Evolutionary conservation across 768 basidiomycete genomes (phyloP), one percentile per base, ranked within the genome.

Genomic region (Exsudoporus frostii): DNA sequence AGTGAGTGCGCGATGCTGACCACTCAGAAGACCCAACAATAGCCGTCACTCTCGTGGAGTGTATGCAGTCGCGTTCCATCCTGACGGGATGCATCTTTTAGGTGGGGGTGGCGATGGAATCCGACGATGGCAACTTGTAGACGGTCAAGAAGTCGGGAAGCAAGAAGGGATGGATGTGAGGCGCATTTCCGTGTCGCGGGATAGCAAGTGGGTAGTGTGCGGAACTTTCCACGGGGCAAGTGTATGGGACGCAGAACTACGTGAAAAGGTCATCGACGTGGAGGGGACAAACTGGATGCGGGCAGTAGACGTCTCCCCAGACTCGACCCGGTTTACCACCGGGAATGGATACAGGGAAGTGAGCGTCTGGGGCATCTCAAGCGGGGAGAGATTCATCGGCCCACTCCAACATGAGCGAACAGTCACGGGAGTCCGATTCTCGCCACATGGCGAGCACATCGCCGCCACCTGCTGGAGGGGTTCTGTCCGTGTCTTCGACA

Each of bases 281-380:
- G 42, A 43, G 5, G 25, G 17, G 2, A 3, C 2, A 42, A n/a
- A 13, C 3, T 0, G 0, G 6, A 25, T 19, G 17, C 0, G 2
- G 1, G 10, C 42, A 27, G 25, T 29, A 0, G 42, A 43, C 9
- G 4, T n/a, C 11, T 43, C 42, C 25, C 6, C n/a, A 1, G 42
- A 43, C 7, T 27, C 42, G 3, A 27, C 42, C 3, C 27, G 6
- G 6, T 27, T 43, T 27, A 11, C 42, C 10, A 43, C 42, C 3
- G 42, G 37, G 11, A 13, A 4, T 19, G 8, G 15, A 22, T 1
- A 22, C 4, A 5, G 5, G 5, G 1, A 7, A 13, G 42, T 11
- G 11, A 27, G n/a, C 25, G 7, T 30, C 6, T 45, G 30, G 44
- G 32, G 30, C 14, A 45, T 45, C 2, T 15, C 44, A 3, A 45